phyloP scores from a whole-genome alignment of 2,329 filamentous ascomycete genomes.

The Colletotrichum sp. region DNA sequence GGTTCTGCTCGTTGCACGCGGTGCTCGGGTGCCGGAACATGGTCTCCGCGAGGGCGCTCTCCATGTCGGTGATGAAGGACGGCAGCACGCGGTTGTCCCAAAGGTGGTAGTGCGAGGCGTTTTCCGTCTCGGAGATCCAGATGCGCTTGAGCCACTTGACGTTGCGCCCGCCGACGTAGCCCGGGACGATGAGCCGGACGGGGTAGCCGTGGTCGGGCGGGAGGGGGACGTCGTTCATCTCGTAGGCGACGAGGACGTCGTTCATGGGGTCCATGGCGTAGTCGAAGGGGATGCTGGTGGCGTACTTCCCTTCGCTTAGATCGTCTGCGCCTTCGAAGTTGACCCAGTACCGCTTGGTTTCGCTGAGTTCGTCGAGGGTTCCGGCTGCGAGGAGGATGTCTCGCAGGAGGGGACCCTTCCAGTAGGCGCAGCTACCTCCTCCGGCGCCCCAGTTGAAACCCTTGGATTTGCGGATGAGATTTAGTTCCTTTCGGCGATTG shows the following conservation, averaged over 20 bases:
- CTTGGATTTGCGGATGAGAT: slow-evolving; percentile 52
- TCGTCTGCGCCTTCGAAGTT: slow-evolving; percentile 56
- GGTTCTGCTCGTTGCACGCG: slow-evolving; percentile 51
- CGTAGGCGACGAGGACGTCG: slow-evolving; percentile 52
- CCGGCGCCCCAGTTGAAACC: slow-evolving; percentile 53
- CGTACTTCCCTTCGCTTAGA: slow-evolving; percentile 50
- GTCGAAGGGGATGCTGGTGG: slow-evolving; percentile 51
- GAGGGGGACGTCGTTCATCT: slow-evolving; percentile 50
- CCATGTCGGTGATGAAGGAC: slow-evolving; percentile 51
- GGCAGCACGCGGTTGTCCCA: slow-evolving; percentile 59
- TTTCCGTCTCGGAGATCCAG: slow-evolving; percentile 46
- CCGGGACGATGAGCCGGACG: slow-evolving; percentile 43
- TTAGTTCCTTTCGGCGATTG: slow-evolving; percentile 56
- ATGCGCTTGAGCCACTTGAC: slow-evolving; percentile 53
- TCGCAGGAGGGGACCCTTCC: slow-evolving; percentile 50
- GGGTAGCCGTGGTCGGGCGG: slow-evolving; percentile 52
- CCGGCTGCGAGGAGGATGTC: slow-evolving; percentile 49
- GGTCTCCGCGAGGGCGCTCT: slow-evolving; percentile 49
- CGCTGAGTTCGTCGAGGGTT: slow-evolving; percentile 24
- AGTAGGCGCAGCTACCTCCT: slow-evolving; percentile 54
- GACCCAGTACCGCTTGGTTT: slow-evolving; percentile 39
- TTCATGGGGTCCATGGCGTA: slow-evolving; percentile 51
- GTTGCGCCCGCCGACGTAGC: slow-evolving; percentile 46
- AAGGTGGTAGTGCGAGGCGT: slow-evolving; percentile 51
- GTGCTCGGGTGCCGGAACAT: slow-evolving; percentile 55